Evolutionary conservation across 352 stramenopile species (phyloP), one percentile per base, ranked within the genome.

Genomic region (Paralagenidium karlingii): DNA sequence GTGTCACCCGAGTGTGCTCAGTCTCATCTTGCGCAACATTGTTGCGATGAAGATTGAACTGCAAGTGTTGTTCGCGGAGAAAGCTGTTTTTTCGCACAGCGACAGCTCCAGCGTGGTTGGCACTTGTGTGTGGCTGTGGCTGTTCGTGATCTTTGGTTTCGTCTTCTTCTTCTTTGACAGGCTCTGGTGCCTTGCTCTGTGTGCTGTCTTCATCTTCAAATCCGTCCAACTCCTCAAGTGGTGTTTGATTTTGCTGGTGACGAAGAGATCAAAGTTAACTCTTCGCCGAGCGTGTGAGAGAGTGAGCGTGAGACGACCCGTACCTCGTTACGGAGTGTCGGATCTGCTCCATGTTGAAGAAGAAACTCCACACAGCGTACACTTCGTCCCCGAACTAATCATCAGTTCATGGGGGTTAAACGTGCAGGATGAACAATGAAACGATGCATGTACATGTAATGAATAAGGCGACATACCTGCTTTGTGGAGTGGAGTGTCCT

Each of bases 401-500:
- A n/a, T n/a, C n/a, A n/a, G n/a, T n/a, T n/a, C n/a, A n/a, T n/a
- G n/a, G n/a, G n/a, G n/a, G n/a, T n/a, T n/a, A n/a, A n/a, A n/a
- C n/a, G n/a, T n/a, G n/a, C n/a, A n/a, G n/a, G n/a, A n/a, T n/a
- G n/a, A n/a, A n/a, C n/a, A n/a, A n/a, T n/a, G n/a, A n/a, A n/a
- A n/a, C n/a, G n/a, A n/a, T n/a, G n/a, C 3, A 15, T 15, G 11
- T 15, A 24, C 32, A 40, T 11, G 37, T 11, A 32, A 26, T 2
- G 2, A 33, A 29, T 13, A 3, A 15, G 28, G 18, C 15, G 40
- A 49, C 2, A n/a, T 25, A 84, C 69, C 69, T 51, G 74, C 74
- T 77, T 88, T 88, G 41, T 85, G 74, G 38, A 88, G 50, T n/a
- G 74, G 70, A 9, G 74, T 88, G 46, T 85, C 70, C 38, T 69